phyloP scores from a whole-genome alignment of 1,139 yeast genomes.

The Protomyces arabidopsidicola region DNA sequence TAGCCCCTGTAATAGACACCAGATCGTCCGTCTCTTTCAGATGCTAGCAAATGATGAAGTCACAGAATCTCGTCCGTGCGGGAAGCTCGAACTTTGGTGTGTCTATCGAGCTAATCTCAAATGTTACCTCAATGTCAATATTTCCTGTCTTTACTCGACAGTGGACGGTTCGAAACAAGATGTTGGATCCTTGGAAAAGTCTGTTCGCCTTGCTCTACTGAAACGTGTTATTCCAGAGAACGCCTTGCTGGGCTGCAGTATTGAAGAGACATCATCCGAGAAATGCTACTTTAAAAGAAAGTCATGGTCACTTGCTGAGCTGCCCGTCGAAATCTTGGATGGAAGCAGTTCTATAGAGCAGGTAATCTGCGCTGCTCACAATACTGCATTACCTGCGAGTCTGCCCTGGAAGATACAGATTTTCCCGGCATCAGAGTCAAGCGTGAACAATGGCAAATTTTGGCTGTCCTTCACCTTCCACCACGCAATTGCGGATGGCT shows the following conservation, averaged over 20 bases:
- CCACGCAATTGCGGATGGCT: conserved; percentile 24
- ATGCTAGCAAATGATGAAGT: too few species aligned
- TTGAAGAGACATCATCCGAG: not conserved
- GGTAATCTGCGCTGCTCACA: not conserved
- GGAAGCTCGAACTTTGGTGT: conserved; percentile 12
- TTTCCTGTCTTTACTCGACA: conserved; percentile 2
- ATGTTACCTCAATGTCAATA: conserved; percentile 7
- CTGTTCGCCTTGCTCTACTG: not conserved
- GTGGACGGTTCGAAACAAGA: not conserved
- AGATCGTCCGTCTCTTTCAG: too few species aligned
- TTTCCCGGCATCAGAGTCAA: not conserved
- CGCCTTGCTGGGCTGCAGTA: conserved; percentile 10
- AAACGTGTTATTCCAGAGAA: not conserved
- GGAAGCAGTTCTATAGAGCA: not conserved
- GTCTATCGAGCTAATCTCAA: conserved; percentile 5
- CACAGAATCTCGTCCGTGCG: not conserved
- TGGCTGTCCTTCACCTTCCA: conserved; percentile 21
- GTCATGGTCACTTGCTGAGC: not conserved
- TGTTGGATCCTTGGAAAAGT: not conserved
- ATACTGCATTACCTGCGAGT: not conserved
- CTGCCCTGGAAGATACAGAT: conserved; percentile 11
- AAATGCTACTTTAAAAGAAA: not conserved
- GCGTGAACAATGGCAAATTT: not conserved
- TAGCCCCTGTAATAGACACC: too few species aligned
- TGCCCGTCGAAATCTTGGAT: not conserved